Conservation (phyloP, 306 rosid species). For the Fragaria ananassa region DNA sequence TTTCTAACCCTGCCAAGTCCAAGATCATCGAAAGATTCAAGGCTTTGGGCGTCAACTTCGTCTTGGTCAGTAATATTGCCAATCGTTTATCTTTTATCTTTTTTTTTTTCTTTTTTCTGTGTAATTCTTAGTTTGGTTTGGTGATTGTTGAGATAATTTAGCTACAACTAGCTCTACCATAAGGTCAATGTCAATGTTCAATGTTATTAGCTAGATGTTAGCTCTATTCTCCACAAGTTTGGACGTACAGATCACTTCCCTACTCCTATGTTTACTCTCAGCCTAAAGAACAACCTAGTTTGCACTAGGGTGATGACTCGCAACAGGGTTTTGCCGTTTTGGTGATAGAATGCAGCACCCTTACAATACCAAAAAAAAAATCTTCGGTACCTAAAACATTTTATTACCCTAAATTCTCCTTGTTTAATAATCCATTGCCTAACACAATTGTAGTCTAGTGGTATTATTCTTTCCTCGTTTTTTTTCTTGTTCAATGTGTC, state of each 20-base stretch:
- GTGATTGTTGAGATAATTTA: neutral
- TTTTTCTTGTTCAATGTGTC: too few species aligned
- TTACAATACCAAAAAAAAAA: neutral
- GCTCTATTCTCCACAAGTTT: neutral
- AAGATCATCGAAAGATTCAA: constrained; percentile 29
- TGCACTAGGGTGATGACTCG: neutral
- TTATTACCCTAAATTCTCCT: neutral
- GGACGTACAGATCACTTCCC: constrained; percentile 1
- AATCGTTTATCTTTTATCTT: neutral
- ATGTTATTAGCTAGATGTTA: neutral
- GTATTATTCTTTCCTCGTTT: too few species aligned
- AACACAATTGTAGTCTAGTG: neutral
- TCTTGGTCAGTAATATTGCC: constrained; percentile 5
- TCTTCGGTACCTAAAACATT: neutral
- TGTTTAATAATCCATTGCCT: neutral
- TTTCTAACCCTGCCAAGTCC: constrained; percentile 25
- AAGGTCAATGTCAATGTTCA: neutral
- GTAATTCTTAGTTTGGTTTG: neutral
- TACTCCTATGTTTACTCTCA: neutral
- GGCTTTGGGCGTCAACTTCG: constrained; percentile 22
- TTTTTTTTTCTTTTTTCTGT: neutral
- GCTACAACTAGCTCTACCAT: neutral
- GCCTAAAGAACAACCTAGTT: neutral
- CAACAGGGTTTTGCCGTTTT: neutral
- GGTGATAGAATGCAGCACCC: neutral